phyloP scores from a whole-genome alignment of 805 yeast species.

The Maudiozyma pseudohumilis region DNA sequence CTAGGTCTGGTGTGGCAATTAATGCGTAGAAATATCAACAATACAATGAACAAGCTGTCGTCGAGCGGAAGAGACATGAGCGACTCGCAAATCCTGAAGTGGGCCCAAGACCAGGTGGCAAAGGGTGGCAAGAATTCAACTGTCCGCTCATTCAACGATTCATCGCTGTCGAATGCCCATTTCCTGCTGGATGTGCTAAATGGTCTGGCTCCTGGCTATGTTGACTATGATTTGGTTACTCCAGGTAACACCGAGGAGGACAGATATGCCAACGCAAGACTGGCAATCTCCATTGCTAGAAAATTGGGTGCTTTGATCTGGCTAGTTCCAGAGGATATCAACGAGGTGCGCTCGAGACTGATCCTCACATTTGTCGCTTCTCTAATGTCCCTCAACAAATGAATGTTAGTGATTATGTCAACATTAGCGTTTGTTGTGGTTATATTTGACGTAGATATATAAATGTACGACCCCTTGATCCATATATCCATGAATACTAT shows the following conservation, averaged over 20 bases:
- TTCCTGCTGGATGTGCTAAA: constrained; percentile 83
- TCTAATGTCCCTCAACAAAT: constrained; percentile 56
- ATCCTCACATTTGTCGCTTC: constrained; percentile 92
- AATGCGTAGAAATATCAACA: constrained; percentile 90
- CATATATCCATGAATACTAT: neutral
- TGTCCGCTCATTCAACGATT: constrained; percentile 80
- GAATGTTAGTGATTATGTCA: neutral
- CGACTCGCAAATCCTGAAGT: constrained; percentile 78
- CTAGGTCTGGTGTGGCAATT: constrained; percentile 96
- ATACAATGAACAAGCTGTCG: constrained; percentile 66
- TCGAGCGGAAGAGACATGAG: constrained; percentile 65
- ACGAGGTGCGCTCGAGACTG: constrained; percentile 89
- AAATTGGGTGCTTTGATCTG: constrained; percentile 95
- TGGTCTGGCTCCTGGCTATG: constrained; percentile 95
- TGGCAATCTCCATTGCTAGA: constrained; percentile 97
- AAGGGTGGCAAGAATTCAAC: constrained; percentile 73
- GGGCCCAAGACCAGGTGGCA: constrained; percentile 83
- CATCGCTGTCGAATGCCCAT: constrained; percentile 63
- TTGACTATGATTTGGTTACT: constrained; percentile 85
- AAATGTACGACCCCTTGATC: neutral
- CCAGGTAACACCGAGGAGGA: constrained; percentile 77
- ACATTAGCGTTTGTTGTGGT: neutral
- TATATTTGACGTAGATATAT: neutral
- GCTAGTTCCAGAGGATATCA: constrained; percentile 99
- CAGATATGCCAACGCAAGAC: constrained; percentile 84